A percentile compares a stretch with the other conserved stretches of the same genome.
phyloP scores from a whole-genome alignment of 768 basidiomycete species.

The Krasilnikovozyma curviuscula region DNA sequence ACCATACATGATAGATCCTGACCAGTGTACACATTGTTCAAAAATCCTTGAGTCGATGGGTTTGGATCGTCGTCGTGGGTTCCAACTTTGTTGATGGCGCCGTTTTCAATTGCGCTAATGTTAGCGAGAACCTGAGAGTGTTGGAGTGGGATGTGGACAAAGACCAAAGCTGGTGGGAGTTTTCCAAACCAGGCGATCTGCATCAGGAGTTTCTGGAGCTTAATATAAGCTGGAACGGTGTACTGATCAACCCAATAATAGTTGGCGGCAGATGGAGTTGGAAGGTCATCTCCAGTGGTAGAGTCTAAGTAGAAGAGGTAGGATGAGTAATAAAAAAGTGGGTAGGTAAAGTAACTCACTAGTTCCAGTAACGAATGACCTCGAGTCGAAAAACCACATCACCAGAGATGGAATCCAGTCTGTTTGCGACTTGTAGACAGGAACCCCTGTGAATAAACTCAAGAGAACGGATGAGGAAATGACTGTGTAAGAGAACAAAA shows the following conservation, averaged over 20 bases:
- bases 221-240: constrained; percentile 48
- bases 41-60: constrained; percentile 32
- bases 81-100: constrained; percentile 26
- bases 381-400: constrained; percentile 63
- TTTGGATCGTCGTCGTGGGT: constrained; percentile 28
- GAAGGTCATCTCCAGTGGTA: background rate
- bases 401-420: constrained; percentile 35
- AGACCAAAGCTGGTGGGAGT: constrained; percentile 32
- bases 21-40: background rate
- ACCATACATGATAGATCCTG: constrained; percentile 22
- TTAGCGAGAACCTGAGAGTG: background rate
- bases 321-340: no score
- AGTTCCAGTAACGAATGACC: constrained; percentile 20
- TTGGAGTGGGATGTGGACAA: constrained; percentile 58
- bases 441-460: no score
- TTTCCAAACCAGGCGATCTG: constrained; percentile 40
- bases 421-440: constrained; percentile 29
- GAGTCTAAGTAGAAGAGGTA: no score
- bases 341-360: constrained; percentile 21
- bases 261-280: constrained; percentile 29
- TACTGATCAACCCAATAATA: constrained; percentile 31
- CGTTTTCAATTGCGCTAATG: background rate
- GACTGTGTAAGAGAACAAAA: no score
- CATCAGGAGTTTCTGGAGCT: constrained; percentile 43
- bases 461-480: no score